Base-by-base conservation (phyloP, 2,329 filamentous ascomycete genomes). In the Apiospora sp. region DNA sequence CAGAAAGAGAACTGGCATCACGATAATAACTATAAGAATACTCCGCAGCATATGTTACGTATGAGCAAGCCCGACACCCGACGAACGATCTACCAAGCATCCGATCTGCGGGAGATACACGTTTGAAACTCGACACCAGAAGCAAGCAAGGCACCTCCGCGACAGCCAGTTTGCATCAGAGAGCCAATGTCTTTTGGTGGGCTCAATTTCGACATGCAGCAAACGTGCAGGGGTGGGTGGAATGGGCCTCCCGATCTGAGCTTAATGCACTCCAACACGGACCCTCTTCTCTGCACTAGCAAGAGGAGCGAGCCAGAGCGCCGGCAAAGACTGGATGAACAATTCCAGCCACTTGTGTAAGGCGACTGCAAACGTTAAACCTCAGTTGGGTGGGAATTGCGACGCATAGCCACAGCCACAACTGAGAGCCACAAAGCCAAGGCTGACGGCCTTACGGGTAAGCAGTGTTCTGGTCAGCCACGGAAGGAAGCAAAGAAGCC, bases 121-220 rank as follows among this genome's bases (percentile, higher is more conserved):
- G 34, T 30, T 30, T 34, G 54, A 61, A 61, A 61, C 54, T 61
- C 54, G 54, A 61, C 16, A 8, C 51, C 54, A 61, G 54, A 61
- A 61, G 54, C 54, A 61, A 61, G 8, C 54, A 61, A 61, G 54
- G 54, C 54, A 37, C 54, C 34, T 54, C 30, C 7, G 46, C 34
- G 58, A 64, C 58, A 64, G 58, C 37, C 58, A 22, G 58, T 64
- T 41, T 64, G 58, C 58, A 41, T 64, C 58, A 41, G 34, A 24
- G 58, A 41, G 34, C 58, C 58, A 37, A 64, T 64, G 58, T 64
- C 58, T 12, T 64, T 64, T n/a, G 22, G 22, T 64, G 58, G 58
- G 54, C 54, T 58, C 51, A 58, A 58, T 58, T 34, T 58, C 27
- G 51, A 58, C 49, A 58, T 58, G 51, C 51, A 58, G 51, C 27